These are phyloP conservation scores for Paramecium sexaurelia DNA, from an alignment of 73 alveolate genomes.

Conservation along the genomic window DNA sequence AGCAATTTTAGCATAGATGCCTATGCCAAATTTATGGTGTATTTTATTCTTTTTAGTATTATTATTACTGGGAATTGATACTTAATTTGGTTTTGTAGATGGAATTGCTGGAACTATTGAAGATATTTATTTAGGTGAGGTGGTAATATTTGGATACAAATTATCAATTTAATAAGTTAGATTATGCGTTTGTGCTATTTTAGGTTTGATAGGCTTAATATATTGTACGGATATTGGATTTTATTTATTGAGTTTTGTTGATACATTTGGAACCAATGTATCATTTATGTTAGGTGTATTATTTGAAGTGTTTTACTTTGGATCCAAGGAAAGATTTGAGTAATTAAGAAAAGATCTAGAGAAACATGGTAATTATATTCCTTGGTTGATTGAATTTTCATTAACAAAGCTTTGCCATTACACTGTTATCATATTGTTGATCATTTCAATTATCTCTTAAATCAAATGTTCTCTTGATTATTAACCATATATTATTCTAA, in stretches of 20 bases:
- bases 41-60: constrained; percentile 68
- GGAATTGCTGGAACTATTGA: constrained; percentile 68
- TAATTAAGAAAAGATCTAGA: not conserved
- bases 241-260: constrained; percentile 57
- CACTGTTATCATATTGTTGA: not conserved
- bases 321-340: not conserved
- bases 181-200: constrained; percentile 12
- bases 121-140: constrained; percentile 52
- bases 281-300: constrained; percentile 2
- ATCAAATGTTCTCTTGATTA: not conserved
- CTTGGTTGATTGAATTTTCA: constrained; percentile 14
- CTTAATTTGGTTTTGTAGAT: constrained; percentile 66
- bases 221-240: constrained; percentile 68
- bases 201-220: constrained; percentile 18
- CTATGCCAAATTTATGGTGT: constrained; percentile 69
- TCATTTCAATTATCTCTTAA: constrained; percentile 4
- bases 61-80: constrained; percentile 62
- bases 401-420: not conserved
- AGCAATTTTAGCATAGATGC: constrained; percentile 67
- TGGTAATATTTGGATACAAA: not conserved
- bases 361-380: not conserved
- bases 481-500: not conserved
- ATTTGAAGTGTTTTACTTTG: constrained; percentile 8
- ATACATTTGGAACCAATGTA: constrained; percentile 53
- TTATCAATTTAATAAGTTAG: constrained; percentile 49